A percentile compares a stretch with the other conserved stretches of the same genome.
These are phyloP conservation scores for Solanum lycopersicoides DNA, from an alignment of 257 asterid species.

Conservation along the genomic window DNA sequence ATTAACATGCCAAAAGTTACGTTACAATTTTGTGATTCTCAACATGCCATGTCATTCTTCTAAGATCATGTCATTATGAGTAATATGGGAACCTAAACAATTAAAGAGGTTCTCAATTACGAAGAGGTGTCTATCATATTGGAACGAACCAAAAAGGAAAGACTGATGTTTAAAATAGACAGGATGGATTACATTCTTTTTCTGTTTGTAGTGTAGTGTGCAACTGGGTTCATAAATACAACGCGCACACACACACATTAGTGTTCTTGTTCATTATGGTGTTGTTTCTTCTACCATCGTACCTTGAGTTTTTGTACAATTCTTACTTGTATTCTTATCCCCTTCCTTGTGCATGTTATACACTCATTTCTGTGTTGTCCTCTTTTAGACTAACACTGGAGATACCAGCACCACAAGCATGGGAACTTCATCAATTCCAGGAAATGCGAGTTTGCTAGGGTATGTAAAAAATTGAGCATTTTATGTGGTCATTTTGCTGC, in stretches of 20 bases:
- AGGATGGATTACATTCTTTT: neutral
- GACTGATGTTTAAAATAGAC: neutral
- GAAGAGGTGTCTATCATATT: neutral
- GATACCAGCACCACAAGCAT: conserved; percentile 42
- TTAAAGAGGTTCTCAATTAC: neutral
- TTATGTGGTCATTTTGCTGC: neutral
- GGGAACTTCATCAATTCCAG: conserved; percentile 62
- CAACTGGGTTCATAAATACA: neutral
- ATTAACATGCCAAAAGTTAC: neutral
- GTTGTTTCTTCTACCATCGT: neutral
- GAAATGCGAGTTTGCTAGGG: conserved; percentile 98
- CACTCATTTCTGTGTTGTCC: conserved; percentile 10
- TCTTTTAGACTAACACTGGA: conserved; percentile 48
- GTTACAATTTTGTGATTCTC: neutral
- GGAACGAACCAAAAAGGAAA: neutral
- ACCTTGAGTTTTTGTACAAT: neutral
- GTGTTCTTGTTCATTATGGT: neutral
- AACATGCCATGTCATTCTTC: neutral
- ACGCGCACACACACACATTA: neutral
- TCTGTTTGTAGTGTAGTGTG: neutral
- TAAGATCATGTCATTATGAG: neutral
- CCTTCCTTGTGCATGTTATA: neutral
- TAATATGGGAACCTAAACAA: neutral
- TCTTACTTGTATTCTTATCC: neutral
- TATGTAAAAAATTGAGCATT: conserved; percentile 17